Evolutionary conservation across 352 stramenopile species (phyloP), one percentile per base, ranked within the genome.

Genomic region (Thalassiosira sp.): DNA sequence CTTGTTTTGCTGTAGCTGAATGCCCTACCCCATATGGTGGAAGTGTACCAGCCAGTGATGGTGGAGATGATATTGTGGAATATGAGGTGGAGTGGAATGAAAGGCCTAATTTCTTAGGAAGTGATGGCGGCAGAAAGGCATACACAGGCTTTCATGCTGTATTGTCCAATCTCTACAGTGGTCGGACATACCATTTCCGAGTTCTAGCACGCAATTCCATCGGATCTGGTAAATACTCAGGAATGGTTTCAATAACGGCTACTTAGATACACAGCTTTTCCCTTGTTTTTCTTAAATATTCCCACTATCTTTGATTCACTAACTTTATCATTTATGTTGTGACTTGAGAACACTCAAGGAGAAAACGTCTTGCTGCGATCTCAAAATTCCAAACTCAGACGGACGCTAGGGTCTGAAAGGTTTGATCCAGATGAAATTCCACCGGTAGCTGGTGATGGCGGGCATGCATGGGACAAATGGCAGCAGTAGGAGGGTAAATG

Each of bases 111-210:
- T 90, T 85, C 56, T 62, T 74, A 33, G 83, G 83, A 72, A 87
- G 43, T 56, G 80, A 88, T 65, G 72, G 72, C 27, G 70, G 53
- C 56, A 72, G 65, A 35, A 66, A 43, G 24, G 78, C 56, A 10
- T 82, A 72, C 37, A 74, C 65, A 31, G 58, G 64, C 8, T 35
- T 59, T 25, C 72, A 68, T 46, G 60, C 71, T 56, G 96, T 93
- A 5, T 91, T 98, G 61, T 92, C 84, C 28, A 62, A 95, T 49
- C 82, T 98, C 5, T 95, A 93, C 1, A 76, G 83, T 5, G 86
- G 87, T 3, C 90, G 92, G 0, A 74, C 82, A 16, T 97, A 97
- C 79, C 97, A 92, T 72, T 88, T 97, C 10, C 91, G 94, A 5
- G 92, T 98, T 0, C 89, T 93, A 5, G 94, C 94, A 0, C 80